A percentile compares a stretch with the other conserved stretches of the same genome.
phyloP scores from a whole-genome alignment of 371 early-diverging fungal genomes.

The Apophysomyces elegans region DNA sequence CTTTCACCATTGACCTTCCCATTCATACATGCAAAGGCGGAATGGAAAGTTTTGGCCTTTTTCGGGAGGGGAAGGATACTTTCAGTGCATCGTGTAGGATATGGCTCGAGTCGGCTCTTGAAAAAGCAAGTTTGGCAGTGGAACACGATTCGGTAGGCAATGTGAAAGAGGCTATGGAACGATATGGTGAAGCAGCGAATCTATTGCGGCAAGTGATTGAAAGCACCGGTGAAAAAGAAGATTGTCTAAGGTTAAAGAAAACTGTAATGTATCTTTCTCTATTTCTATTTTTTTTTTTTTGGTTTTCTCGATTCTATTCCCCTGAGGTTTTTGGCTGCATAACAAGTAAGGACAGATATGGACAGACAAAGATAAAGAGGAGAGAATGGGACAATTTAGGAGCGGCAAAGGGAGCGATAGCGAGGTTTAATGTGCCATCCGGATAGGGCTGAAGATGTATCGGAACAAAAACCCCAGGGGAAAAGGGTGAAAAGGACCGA shows the following conservation, averaged over 20 bases:
- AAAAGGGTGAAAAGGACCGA: neutral
- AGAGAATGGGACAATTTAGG: neutral
- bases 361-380: neutral
- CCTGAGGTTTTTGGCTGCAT: neutral
- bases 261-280: constrained; percentile 25
- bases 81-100: neutral
- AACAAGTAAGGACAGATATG: neutral
- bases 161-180: constrained; percentile 18
- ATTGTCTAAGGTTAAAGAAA: constrained; percentile 27
- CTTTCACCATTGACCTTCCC: neutral
- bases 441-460: neutral
- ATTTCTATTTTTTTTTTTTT: neutral
- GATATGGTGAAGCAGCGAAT: constrained; percentile 28
- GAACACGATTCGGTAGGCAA: constrained; percentile 24
- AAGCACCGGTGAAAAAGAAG: constrained; percentile 15
- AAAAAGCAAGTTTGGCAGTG: constrained; percentile 35
- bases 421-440: constrained; percentile 8
- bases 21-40: neutral
- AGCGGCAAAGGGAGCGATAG: constrained; percentile 7
- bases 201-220: constrained; percentile 25
- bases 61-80: neutral
- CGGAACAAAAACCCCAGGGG: constrained; percentile 1
- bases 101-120: constrained; percentile 27
- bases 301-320: neutral
- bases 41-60: neutral